Base-by-base conservation (phyloP, 2,329 filamentous ascomycete genomes). In the Cytospora schulzeri region DNA sequence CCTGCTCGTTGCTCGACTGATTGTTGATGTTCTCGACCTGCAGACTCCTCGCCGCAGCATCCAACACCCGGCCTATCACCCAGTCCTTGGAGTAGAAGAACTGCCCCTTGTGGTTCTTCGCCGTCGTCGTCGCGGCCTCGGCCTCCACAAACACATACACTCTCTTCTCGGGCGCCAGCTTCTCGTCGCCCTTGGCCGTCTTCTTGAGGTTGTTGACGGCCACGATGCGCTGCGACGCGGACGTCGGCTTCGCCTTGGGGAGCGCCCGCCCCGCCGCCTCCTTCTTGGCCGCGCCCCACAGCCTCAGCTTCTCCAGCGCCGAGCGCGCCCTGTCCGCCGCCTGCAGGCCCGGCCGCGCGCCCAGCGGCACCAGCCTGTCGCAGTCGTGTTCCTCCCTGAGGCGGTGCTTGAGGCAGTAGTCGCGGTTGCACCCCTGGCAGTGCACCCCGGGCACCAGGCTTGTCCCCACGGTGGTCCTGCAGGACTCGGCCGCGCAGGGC, bases 121-220 rank as follows among this genome's bases (percentile, higher is more conserved):
- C 87, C 60, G 88, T 91, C 1, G 93, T 89, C 0, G 92, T 96
- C 71, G 92, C 91, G 12, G 91, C 91, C 72, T 93, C 92, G 0
- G 94, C 95, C 74, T 98, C 94, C 22, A 97, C 91, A 73, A 91
- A 89, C 0, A 99, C 73, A 73, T 98, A 98, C 1, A 99, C 79
- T n/a, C 95, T 82, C 79, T 96, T 96, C 68, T 97, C 92, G 0
- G 81, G 76, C 0, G 92, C 82, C 0, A 97, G 77, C 71, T 92
- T 94, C 12, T 88, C 87, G 69, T 98, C 94, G 1, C 96, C 96
- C 78, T 97, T 97, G 2, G 95, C 94, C 0, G 85, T 88, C 74
- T 90, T 90, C 79, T 97, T 97, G 51, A 99, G 80, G 12, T 85
- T 86, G 68, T 92, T 92, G 8, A 94, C 81, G 7, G 90, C 91